Evolutionary conservation across 176 grass and related monocot genomes (phyloP).

Genomic region (Zea mays): DNA sequence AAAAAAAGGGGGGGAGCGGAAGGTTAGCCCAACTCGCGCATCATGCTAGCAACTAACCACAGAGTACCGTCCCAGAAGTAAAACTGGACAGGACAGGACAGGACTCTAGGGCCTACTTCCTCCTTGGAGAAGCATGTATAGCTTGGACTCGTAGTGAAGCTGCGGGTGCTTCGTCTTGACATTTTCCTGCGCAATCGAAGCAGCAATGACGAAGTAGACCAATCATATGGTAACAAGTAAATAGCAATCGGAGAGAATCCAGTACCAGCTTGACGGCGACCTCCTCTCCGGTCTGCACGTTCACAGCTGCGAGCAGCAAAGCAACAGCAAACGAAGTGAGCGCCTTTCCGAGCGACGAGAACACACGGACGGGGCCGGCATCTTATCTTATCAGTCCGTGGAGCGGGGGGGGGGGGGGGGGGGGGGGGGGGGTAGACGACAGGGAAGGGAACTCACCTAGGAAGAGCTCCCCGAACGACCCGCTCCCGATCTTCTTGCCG

Average conservation of each 20-base stretch:
- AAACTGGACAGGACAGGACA: not conserved
- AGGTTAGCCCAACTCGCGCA: slow-evolving; percentile 3
- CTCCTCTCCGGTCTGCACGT: slow-evolving; percentile 75
- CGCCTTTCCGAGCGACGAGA: not conserved
- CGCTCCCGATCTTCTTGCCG: slow-evolving; percentile 79
- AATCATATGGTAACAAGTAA: not conserved
- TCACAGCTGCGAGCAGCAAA: slow-evolving; percentile 51
- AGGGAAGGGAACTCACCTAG: slow-evolving; percentile 41
- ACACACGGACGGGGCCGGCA: not conserved
- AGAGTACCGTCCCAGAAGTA: not conserved
- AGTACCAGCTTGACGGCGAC: slow-evolving; percentile 75
- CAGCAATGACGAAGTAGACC: not conserved
- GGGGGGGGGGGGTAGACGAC: not conserved
- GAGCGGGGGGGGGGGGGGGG: not conserved
- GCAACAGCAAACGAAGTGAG: slow-evolving; percentile 20
- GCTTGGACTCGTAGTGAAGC: slow-evolving; percentile 80
- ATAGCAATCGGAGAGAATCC: slow-evolving; percentile 13
- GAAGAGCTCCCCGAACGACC: slow-evolving; percentile 74
- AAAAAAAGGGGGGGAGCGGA: not conserved
- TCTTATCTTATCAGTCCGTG: not conserved
- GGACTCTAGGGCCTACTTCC: slow-evolving; percentile 54
- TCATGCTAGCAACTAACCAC: not conserved
- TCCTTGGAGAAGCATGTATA: slow-evolving; percentile 74
- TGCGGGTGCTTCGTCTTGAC: slow-evolving; percentile 82
- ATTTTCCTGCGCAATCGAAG: slow-evolving; percentile 52